phyloP scores from a whole-genome alignment of 2,329 filamentous ascomycete genomes.

The Pseudomassariella vexata region DNA sequence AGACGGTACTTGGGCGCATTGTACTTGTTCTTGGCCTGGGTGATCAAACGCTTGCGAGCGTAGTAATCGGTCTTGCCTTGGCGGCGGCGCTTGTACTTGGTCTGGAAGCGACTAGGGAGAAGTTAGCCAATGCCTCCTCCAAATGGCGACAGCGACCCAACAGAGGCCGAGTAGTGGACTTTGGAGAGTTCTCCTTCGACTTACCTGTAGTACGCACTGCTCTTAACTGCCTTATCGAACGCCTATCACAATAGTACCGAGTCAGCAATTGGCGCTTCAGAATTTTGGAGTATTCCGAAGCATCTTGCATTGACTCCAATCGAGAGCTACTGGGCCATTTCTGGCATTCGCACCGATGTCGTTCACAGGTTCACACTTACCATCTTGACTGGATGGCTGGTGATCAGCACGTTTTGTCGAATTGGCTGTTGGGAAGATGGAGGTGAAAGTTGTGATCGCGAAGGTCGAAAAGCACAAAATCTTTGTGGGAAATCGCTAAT shows the following conservation, averaged over 20 bases:
- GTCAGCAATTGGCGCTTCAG: constrained; percentile 99
- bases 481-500: constrained; percentile 12
- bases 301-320: constrained; percentile 90
- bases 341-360: constrained; percentile 22
- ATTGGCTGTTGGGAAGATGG: constrained; percentile 10
- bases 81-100: constrained; percentile 98
- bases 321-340: constrained; percentile 21
- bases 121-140: too few relatives aligned
- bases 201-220: constrained; percentile 97
- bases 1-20: constrained; percentile 99
- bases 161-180: too few relatives aligned
- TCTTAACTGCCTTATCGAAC: constrained; percentile 96
- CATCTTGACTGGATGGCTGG: constrained; percentile 54
- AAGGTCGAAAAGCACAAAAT: constrained; percentile 10
- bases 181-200: too few relatives aligned
- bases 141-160: too few relatives aligned
- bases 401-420: constrained; percentile 18
- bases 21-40: constrained; percentile 99
- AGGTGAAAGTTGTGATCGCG: constrained; percentile 6
- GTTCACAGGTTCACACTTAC: constrained; percentile 54
- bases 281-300: constrained; percentile 66
- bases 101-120: constrained; percentile 84
- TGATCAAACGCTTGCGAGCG: constrained; percentile 98
- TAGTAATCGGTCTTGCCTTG: constrained; percentile 99
- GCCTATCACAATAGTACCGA: constrained; percentile 64